Conservation (phyloP, 208 protist species). For the Crithidia thermophila region DNA sequence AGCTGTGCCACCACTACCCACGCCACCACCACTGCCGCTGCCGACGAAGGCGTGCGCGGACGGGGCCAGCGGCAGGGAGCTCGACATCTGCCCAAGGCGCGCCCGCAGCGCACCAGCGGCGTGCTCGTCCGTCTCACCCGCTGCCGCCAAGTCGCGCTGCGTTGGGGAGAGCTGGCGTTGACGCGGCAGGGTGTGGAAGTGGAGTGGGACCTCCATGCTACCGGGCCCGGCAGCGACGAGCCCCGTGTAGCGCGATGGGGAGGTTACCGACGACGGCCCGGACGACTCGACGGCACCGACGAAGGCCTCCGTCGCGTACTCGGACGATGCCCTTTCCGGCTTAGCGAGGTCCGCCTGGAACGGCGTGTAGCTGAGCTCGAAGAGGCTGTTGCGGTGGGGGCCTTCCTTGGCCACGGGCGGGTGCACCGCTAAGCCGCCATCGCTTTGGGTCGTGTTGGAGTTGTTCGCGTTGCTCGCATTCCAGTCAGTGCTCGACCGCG, state of each 20-base stretch:
- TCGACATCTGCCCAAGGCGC: slow-evolving; percentile 5
- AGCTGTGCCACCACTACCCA: background rate
- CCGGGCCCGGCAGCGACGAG: too few relatives aligned
- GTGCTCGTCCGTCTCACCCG: slow-evolving; percentile 7
- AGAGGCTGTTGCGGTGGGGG: slow-evolving; percentile 13
- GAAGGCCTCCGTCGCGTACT: slow-evolving; percentile 10
- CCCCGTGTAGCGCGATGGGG: too few relatives aligned
- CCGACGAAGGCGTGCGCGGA: background rate
- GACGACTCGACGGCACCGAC: background rate
- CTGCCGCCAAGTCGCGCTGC: background rate
- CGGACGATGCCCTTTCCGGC: background rate
- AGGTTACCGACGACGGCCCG: too few relatives aligned
- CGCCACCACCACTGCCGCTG: too few relatives aligned
- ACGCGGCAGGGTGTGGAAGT: background rate
- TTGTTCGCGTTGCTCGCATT: slow-evolving; percentile 6
- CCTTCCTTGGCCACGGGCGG: background rate
- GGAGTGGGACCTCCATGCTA: too few relatives aligned
- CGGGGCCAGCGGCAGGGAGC: slow-evolving; percentile 6
- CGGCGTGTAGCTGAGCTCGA: slow-evolving; percentile 23
- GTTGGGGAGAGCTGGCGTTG: slow-evolving; percentile 2
- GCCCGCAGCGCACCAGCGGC: background rate
- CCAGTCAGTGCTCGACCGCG: slow-evolving; percentile 10
- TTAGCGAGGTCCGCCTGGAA: slow-evolving; percentile 23
- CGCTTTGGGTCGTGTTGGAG: slow-evolving; percentile 10
- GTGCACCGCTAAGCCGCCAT: background rate